Evolutionary conservation across 108 stramenopile genomes (phyloP), one percentile per base, ranked within the genome.

Genomic region (Schizochytrium sp.): DNA sequence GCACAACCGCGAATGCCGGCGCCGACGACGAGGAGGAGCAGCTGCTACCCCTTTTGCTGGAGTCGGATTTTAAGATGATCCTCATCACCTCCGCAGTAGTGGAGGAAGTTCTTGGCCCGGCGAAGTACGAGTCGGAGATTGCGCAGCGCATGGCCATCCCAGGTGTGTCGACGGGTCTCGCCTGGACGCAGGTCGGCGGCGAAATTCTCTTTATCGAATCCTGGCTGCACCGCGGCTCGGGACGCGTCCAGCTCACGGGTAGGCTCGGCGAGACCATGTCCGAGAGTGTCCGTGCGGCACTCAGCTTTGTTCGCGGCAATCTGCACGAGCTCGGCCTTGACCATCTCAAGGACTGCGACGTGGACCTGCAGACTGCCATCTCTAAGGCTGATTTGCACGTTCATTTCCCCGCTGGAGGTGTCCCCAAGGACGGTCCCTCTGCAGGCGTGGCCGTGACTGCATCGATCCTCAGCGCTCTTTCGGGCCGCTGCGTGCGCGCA

Each of bases 341-440:
- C 12, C 55, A 89, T 23, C 23, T 63, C 28, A 43, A 45, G 19
- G 21, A 41, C 8, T 12, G 14, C 57, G 43, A 44, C 44, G 45
- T 92, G 57, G 72, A 25, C 57, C 44, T 58, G 41, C 87, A 21
- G 72, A 5, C 71, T 2, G n/a, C 60, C 91, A 91, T 71, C 88
- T 91, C 88, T 94, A 97, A 87, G 93, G 92, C 90, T 5, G 97
- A 98, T 57, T 90, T 99, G 44, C 98, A 99, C 89, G 94, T 98
- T 93, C 98, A 99, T 90, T 97, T 99, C 29, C 98, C 98, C 4
- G 98, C 98, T 89, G 98, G 97, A n/a, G 97, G 97, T 6, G 98
- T 97, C 53, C 97, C 97, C 16, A 99, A 99, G 90, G 98, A 99
- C 91, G 98, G 98, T 12, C 98, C 98, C 14, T 96, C 96, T 34